Evolutionary conservation across 768 basidiomycete genomes (phyloP).

Genomic region (Paxillus ammoniavirescens): DNA sequence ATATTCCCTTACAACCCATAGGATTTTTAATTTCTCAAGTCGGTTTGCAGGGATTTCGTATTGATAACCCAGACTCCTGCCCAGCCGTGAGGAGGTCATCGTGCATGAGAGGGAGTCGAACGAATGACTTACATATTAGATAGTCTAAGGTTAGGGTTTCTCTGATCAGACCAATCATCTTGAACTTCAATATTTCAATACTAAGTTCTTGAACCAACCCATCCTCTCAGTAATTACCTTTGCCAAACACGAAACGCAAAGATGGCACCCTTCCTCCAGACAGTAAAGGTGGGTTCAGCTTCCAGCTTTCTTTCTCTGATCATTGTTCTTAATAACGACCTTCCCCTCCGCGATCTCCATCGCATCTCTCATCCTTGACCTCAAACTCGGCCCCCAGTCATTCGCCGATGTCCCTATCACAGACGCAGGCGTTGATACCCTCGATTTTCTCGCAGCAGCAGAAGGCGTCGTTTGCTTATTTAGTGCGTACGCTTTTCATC

Average conservation of each 20-base stretch:
- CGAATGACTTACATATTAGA: no score
- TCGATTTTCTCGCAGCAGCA: conserved; percentile 83
- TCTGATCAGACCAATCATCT: no score
- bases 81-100: no score
- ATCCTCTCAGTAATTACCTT: background rate
- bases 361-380: background rate
- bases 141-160: no score
- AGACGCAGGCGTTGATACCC: conserved; percentile 85
- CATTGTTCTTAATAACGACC: background rate
- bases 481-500: conserved; percentile 48
- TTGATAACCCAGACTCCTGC: no score
- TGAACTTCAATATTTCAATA: no score
- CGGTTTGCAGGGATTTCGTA: no score
- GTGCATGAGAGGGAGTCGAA: no score
- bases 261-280: conserved; percentile 78
- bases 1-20: no score
- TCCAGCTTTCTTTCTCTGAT: accelerated
- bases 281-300: conserved; percentile 52
- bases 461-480: conserved; percentile 88
- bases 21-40: no score
- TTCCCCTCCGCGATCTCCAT: no score
- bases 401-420: conserved; percentile 88
- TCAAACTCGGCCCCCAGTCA: conserved; percentile 50
- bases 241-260: conserved; percentile 5
- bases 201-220: no score